A percentile compares a stretch with the other conserved stretches of the same genome.
Evolutionary conservation across 2,329 filamentous ascomycete genomes (phyloP).

Genomic region (Aspergillus nomiae): DNA sequence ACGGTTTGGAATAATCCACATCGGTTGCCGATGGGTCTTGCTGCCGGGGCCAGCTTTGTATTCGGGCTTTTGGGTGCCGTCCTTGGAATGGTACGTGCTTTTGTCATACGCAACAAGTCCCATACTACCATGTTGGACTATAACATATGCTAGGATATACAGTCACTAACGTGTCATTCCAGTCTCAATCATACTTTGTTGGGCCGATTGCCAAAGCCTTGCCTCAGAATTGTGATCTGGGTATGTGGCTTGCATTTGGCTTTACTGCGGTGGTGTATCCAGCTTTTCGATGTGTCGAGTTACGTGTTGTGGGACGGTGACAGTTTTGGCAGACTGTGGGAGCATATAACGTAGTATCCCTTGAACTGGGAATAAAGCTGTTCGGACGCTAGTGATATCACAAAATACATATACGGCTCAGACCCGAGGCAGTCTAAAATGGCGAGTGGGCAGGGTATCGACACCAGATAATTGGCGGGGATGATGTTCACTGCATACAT

Average conservation of each 20-base stretch:
- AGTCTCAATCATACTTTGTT: slow-evolving; percentile 38
- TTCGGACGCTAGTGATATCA: background rate
- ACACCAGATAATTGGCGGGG: background rate
- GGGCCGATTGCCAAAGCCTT: slow-evolving; percentile 35
- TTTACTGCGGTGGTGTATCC: slow-evolving; percentile 37
- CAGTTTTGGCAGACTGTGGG: background rate
- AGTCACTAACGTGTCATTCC: background rate
- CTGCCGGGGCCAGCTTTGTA: slow-evolving; percentile 36
- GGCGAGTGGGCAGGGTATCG: slow-evolving; percentile 5
- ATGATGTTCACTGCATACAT: background rate
- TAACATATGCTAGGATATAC: background rate
- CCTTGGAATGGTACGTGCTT: slow-evolving; percentile 36
- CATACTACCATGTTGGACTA: background rate
- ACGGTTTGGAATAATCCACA: slow-evolving; percentile 36
- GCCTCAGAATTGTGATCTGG: slow-evolving; percentile 33
- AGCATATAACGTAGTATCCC: background rate
- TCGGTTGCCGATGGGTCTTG: slow-evolving; percentile 41
- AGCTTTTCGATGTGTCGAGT: slow-evolving; percentile 33
- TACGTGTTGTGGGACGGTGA: slow-evolving; percentile 24
- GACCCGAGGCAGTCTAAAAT: background rate
- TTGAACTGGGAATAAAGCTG: background rate
- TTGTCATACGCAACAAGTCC: background rate
- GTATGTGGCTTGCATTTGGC: slow-evolving; percentile 34
- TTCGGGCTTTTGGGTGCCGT: slow-evolving; percentile 40
- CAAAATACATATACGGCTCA: background rate